These are phyloP conservation scores for Yamadazyma philogaea DNA, from an alignment of 805 yeast genomes.

Conservation along the genomic window DNA sequence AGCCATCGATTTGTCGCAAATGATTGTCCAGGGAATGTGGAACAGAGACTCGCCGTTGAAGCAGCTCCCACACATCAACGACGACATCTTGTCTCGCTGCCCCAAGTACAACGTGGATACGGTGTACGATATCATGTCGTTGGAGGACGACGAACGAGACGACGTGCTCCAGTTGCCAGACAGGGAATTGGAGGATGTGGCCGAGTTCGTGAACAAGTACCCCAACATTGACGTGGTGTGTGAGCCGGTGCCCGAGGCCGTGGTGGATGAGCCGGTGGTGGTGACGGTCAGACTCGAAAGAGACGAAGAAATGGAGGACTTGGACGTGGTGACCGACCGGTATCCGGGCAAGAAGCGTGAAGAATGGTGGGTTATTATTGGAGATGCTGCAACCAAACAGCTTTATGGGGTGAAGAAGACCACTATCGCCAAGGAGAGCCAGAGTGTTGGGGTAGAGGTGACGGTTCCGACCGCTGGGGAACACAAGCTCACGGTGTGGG, in stretches of 20 bases:
- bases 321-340: constrained; percentile 54
- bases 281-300: constrained; percentile 52
- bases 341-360: constrained; percentile 64
- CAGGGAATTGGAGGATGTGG: constrained; percentile 58
- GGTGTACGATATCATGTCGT: constrained; percentile 73
- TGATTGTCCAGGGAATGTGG: constrained; percentile 87
- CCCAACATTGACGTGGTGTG: constrained; percentile 78
- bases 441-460: constrained; percentile 52
- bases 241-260: constrained; percentile 38
- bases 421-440: constrained; percentile 49
- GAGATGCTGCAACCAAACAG: constrained; percentile 57
- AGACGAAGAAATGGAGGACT: constrained; percentile 74
- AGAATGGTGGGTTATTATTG: constrained; percentile 86
- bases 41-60: constrained; percentile 70
- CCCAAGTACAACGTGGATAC: constrained; percentile 54
- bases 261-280: constrained; percentile 46
- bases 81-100: constrained; percentile 54
- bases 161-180: constrained; percentile 55
- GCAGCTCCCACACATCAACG: constrained; percentile 72
- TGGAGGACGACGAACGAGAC: constrained; percentile 76
- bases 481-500: constrained; percentile 69
- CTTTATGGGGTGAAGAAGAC: constrained; percentile 73
- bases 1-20: constrained; percentile 86
- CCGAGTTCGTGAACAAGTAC: constrained; percentile 83
- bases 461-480: constrained; percentile 59